These are phyloP conservation scores for Staphylotrichum tortipilum DNA, from an alignment of 495 filamentous ascomycete genomes.

Conservation along the genomic window DNA sequence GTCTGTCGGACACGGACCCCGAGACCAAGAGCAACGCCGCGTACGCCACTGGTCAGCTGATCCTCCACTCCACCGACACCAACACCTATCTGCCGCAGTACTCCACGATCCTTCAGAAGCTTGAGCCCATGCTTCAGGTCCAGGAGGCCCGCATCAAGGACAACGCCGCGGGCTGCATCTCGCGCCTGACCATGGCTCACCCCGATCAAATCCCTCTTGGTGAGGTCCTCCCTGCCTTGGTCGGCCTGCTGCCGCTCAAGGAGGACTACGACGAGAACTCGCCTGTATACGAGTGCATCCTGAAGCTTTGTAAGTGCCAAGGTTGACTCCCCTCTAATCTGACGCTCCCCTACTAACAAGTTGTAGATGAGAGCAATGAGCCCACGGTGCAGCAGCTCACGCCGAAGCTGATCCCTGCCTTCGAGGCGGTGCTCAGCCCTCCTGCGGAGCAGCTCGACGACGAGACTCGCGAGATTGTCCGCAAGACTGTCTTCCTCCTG, in stretches of 20 bases:
- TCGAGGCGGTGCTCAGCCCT: slow-evolving; percentile 68
- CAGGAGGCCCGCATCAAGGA: slow-evolving; percentile 72
- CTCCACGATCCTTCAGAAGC: slow-evolving; percentile 64
- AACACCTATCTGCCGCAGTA: slow-evolving; percentile 64
- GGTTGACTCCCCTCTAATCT: background rate
- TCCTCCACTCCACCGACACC: slow-evolving; percentile 66
- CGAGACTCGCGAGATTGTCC: slow-evolving; percentile 53
- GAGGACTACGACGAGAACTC: slow-evolving; percentile 97
- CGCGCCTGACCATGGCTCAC: slow-evolving; percentile 80
- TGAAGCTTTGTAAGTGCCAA: slow-evolving; percentile 64
- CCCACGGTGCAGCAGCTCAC: slow-evolving; percentile 68
- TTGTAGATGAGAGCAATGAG: slow-evolving; percentile 60
- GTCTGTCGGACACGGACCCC: slow-evolving; percentile 78
- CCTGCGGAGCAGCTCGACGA: slow-evolving; percentile 78
- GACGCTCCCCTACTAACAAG: slow-evolving; percentile 10
- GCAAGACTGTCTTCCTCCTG: slow-evolving; percentile 19
- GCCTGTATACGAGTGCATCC: slow-evolving; percentile 79
- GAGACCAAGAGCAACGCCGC: slow-evolving; percentile 94
- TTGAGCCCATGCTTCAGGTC: slow-evolving; percentile 74
- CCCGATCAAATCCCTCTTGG: slow-evolving; percentile 68
- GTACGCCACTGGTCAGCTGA: slow-evolving; percentile 77
- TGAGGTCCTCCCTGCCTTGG: slow-evolving; percentile 72
- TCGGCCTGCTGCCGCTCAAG: slow-evolving; percentile 73
- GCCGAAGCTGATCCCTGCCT: slow-evolving; percentile 64
- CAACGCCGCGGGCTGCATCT: slow-evolving; percentile 88